Conservation (phyloP, 495 filamentous ascomycete genomes). For the Penicillium ucsense region DNA sequence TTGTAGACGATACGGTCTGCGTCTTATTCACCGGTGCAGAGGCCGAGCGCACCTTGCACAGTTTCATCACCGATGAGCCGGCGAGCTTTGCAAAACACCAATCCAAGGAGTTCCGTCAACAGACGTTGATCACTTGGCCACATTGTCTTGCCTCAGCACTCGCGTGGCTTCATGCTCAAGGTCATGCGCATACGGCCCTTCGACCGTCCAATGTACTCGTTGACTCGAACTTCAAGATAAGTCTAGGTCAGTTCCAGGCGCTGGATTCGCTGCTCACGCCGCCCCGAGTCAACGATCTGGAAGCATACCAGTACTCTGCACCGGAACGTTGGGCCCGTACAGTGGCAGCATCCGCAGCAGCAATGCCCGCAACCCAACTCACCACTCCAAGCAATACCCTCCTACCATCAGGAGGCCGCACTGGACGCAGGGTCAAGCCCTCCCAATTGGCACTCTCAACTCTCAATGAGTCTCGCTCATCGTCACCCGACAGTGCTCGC, state of each 20-base stretch:
- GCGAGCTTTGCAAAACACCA: slow-evolving; percentile 54
- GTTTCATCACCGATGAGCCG: slow-evolving; percentile 62
- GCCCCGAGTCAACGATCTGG: slow-evolving; percentile 53
- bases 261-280: slow-evolving; percentile 46
- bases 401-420: slow-evolving; percentile 41
- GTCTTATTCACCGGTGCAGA: slow-evolving; percentile 64
- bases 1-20: slow-evolving; percentile 60
- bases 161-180: slow-evolving; percentile 64
- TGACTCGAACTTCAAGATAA: slow-evolving; percentile 59
- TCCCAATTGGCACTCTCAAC: slow-evolving; percentile 12
- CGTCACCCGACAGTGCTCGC: slow-evolving; percentile 15
- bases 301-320: slow-evolving; percentile 79
- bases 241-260: slow-evolving; percentile 62
- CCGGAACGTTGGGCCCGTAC: slow-evolving; percentile 63
- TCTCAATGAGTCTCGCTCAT: slow-evolving; percentile 12
- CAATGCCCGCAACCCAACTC: background rate
- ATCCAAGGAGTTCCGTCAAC: slow-evolving; percentile 58
- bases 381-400: slow-evolving; percentile 6
- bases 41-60: slow-evolving; percentile 62
- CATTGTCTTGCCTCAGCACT: slow-evolving; percentile 76
- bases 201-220: slow-evolving; percentile 75
- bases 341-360: slow-evolving; percentile 1
- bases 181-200: slow-evolving; percentile 69
- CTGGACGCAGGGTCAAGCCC: slow-evolving; percentile 25
- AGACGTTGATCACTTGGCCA: slow-evolving; percentile 71